phyloP scores from a whole-genome alignment of 2,329 filamentous ascomycete genomes.

The Penicillium polonicum region DNA sequence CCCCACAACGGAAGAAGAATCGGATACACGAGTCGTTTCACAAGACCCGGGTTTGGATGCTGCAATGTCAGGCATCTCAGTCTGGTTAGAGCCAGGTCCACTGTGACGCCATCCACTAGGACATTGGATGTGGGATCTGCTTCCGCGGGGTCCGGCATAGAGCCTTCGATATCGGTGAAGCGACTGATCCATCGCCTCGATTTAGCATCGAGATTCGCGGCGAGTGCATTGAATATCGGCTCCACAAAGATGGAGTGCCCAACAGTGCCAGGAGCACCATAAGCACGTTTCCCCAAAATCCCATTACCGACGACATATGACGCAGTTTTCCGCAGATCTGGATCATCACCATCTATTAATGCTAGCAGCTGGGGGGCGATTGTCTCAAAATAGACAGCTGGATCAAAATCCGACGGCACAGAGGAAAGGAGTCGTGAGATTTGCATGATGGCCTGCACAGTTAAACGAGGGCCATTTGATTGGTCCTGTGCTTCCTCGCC shows the following conservation, averaged over 20 bases:
- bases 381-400: conserved; percentile 37
- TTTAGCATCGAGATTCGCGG: conserved; percentile 30
- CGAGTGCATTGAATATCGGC: conserved; percentile 41
- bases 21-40: conserved; percentile 42
- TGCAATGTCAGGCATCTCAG: conserved; percentile 39
- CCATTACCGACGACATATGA: conserved; percentile 46
- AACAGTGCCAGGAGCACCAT: conserved; percentile 41
- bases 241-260: conserved; percentile 45
- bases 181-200: conserved; percentile 30
- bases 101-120: conserved; percentile 28
- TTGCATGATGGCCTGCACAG: conserved; percentile 47
- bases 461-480: conserved; percentile 41
- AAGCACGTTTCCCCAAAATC: conserved; percentile 42
- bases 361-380: conserved; percentile 43
- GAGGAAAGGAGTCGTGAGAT: conserved; percentile 44
- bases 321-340: conserved; percentile 42
- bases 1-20: conserved; percentile 46
- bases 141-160: background rate
- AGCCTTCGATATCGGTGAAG: conserved; percentile 21
- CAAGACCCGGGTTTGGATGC: conserved; percentile 45
- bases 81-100: conserved; percentile 37
- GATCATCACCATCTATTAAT: conserved; percentile 42
- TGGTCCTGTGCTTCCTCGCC: conserved; percentile 35
- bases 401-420: conserved; percentile 40
- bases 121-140: conserved; percentile 8